These are phyloP conservation scores for Phenoliferia sp. DNA, from an alignment of 1,284 basidiomycete genomes.

Conservation along the genomic window DNA sequence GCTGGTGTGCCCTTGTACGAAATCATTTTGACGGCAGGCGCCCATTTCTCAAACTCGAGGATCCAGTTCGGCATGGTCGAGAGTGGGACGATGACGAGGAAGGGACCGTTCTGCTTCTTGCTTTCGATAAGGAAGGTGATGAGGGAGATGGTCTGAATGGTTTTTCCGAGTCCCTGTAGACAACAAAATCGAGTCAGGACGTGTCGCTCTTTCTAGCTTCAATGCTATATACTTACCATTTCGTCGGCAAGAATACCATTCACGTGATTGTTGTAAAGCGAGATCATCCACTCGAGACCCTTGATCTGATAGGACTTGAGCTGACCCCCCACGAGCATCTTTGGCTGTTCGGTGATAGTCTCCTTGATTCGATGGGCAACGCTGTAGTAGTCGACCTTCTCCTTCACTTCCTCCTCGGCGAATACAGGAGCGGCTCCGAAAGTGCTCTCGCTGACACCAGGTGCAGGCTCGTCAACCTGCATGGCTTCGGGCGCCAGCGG, in stretches of 20 bases:
- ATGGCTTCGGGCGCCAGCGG: conserved; percentile 21
- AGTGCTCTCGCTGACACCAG: conserved; percentile 33
- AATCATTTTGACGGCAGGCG: conserved; percentile 75
- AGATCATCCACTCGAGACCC: conserved; percentile 94
- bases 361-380: conserved; percentile 93
- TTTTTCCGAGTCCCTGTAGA: conserved; percentile 46
- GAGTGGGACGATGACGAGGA: conserved; percentile 94
- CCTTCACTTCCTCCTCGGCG: conserved; percentile 59
- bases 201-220: not conserved
- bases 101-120: conserved; percentile 88
- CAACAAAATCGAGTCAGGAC: not conserved
- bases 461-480: conserved; percentile 5
- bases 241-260: conserved; percentile 75
- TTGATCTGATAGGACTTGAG: conserved; percentile 79
- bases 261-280: conserved; percentile 85
- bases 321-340: conserved; percentile 68
- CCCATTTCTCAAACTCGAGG: conserved; percentile 96
- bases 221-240: conserved; percentile 43
- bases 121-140: conserved; percentile 92
- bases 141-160: conserved; percentile 82
- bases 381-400: conserved; percentile 92
- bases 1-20: conserved; percentile 91
- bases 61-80: conserved; percentile 99
- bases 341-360: conserved; percentile 76
- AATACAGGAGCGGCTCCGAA: conserved; percentile 40